Percentiles rank a stretch among this genome's conserved stretches.
These are phyloP conservation scores for Elsinoe perseae DNA, from an alignment of 2,329 filamentous ascomycete species.

Conservation along the genomic window DNA sequence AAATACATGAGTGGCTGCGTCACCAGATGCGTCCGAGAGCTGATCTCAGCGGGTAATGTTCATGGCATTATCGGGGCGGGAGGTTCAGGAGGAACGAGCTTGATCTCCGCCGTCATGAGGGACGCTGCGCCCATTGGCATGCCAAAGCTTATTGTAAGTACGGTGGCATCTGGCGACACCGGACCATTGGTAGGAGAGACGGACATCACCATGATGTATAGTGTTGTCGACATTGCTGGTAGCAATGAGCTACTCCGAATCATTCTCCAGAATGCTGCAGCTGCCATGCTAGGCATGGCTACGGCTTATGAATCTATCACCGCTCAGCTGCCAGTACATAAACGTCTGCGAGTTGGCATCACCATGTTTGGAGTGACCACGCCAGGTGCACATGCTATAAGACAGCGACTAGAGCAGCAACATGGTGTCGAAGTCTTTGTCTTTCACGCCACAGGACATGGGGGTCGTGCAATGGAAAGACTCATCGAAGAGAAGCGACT, in stretches of 20 bases:
- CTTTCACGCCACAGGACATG: conserved; percentile 63
- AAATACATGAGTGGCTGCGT: conserved; percentile 47
- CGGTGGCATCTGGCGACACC: conserved; percentile 60
- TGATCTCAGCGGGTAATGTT: conserved; percentile 50
- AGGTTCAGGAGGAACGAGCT: conserved; percentile 55
- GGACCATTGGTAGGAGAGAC: conserved; percentile 58
- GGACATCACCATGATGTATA: conserved; percentile 64
- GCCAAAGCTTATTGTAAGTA: conserved; percentile 63
- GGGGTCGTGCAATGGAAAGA: conserved; percentile 61
- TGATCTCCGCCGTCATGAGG: conserved; percentile 55
- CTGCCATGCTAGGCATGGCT: conserved; percentile 54
- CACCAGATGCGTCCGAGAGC: conserved; percentile 34
- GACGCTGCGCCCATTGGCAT: conserved; percentile 55
- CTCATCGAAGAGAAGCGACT: conserved; percentile 51
- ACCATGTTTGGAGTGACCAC: conserved; percentile 73
- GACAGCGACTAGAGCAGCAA: conserved; percentile 42
- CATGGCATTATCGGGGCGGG: conserved; percentile 52
- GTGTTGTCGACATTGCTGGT: conserved; percentile 62
- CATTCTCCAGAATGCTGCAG: conserved; percentile 56
- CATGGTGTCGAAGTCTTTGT: conserved; percentile 52
- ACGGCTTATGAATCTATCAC: conserved; percentile 32
- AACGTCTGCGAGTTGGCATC: conserved; percentile 48
- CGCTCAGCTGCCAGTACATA: conserved; percentile 5
- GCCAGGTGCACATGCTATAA: conserved; percentile 52
- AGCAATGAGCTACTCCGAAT: conserved; percentile 51